Evolutionary conservation across 2,329 filamentous ascomycete genomes (phyloP).

Genomic region (Dactylellina haptotyla): DNA sequence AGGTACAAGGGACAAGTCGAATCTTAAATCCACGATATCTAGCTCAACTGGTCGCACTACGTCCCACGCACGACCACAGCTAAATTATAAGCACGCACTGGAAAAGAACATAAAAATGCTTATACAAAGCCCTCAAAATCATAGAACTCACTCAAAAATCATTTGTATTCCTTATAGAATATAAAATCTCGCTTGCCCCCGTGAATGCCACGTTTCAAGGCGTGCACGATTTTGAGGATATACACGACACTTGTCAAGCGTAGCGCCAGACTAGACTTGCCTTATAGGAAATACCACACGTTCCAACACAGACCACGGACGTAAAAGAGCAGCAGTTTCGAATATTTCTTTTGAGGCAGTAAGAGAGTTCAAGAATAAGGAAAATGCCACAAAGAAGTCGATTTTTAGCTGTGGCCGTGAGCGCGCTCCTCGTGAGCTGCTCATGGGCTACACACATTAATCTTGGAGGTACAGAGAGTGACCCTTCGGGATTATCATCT

Average conservation of each 20-base stretch:
- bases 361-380: neutral
- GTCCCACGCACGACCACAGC: too few species aligned
- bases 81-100: too few species aligned
- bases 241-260: neutral
- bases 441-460: constrained; percentile 6
- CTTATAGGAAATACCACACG: constrained; percentile 12
- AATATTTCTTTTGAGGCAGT: neutral
- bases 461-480: neutral
- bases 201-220: constrained; percentile 20
- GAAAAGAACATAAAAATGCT: too few species aligned
- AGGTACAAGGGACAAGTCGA: neutral
- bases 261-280: neutral
- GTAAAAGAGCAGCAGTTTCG: neutral
- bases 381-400: constrained; percentile 26
- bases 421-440: constrained; percentile 29
- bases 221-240: constrained; percentile 8
- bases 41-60: too few species aligned
- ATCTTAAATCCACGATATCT: constrained; percentile 18
- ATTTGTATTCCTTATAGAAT: neutral
- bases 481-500: neutral
- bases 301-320: constrained; percentile 19
- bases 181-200: constrained; percentile 5
- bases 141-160: constrained; percentile 30
- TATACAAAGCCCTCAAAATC: constrained; percentile 1
- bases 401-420: constrained; percentile 17